Conservation (phyloP, 1,284 basidiomycete genomes). For the Phylloboletellus chloephorus region DNA sequence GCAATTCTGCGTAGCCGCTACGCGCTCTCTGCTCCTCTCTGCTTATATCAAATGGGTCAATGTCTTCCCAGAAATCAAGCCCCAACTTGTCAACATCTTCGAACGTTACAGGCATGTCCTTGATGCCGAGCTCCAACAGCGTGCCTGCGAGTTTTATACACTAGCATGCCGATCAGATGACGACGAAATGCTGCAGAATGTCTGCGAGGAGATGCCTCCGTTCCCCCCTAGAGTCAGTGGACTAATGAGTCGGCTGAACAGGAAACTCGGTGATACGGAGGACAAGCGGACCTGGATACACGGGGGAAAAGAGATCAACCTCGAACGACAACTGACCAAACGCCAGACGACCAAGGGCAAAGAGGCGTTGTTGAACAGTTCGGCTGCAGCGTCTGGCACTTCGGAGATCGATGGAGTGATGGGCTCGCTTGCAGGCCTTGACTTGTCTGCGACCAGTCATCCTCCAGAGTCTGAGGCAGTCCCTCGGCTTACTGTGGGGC, state of each 20-base stretch:
- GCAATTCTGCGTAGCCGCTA: conserved; percentile 89
- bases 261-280: conserved; percentile 84
- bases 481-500: conserved; percentile 55
- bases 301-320: conserved; percentile 87
- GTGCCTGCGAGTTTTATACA: conserved; percentile 94
- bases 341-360: conserved; percentile 36
- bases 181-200: conserved; percentile 87
- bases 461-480: conserved; percentile 30
- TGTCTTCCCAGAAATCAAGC: conserved; percentile 97
- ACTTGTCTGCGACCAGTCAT: conserved; percentile 19
- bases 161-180: conserved; percentile 78
- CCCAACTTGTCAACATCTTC: conserved; percentile 90
- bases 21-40: conserved; percentile 87
- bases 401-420: conserved; percentile 55
- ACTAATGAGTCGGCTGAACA: conserved; percentile 79
- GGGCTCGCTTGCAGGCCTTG: conserved; percentile 74
- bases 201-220: conserved; percentile 99
- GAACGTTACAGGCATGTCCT: conserved; percentile 97
- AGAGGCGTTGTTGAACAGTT: conserved; percentile 29
- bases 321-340: conserved; percentile 59
- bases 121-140: conserved; percentile 97
- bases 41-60: conserved; percentile 99
- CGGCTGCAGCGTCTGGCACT: conserved; percentile 17
- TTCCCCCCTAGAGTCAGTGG: conserved; percentile 95
- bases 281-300: conserved; percentile 96